Evolutionary conservation across 2,329 filamentous ascomycete genomes (phyloP).

Genomic region (Pyrenophora tritici-repentis): DNA sequence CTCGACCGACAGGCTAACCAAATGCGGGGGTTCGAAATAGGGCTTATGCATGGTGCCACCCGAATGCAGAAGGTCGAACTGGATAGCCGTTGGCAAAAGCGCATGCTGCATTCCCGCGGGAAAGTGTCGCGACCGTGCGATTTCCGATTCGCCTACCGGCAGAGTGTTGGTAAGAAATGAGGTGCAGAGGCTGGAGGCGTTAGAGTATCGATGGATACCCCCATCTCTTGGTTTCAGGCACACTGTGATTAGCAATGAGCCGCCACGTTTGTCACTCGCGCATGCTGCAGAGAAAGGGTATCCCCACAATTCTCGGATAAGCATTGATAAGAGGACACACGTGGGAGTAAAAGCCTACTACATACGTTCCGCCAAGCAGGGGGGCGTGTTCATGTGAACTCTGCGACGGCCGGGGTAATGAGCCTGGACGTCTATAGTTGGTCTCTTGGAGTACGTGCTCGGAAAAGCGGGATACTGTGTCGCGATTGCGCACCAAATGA

Average conservation of each 20-base stretch:
- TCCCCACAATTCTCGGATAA: slow-evolving; percentile 31
- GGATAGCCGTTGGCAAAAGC: slow-evolving; percentile 12
- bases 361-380: slow-evolving; percentile 31
- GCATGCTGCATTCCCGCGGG: slow-evolving; percentile 18
- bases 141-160: slow-evolving; percentile 12
- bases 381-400: slow-evolving; percentile 40
- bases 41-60: slow-evolving; percentile 10
- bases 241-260: slow-evolving; percentile 8
- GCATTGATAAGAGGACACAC: slow-evolving; percentile 39
- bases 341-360: slow-evolving; percentile 36
- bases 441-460: slow-evolving; percentile 16
- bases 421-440: slow-evolving; percentile 23
- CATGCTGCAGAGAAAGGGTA: slow-evolving; percentile 14
- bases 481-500: slow-evolving; percentile 7
- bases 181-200: not conserved
- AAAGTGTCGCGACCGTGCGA: slow-evolving; percentile 9
- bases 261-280: slow-evolving; percentile 7
- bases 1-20: slow-evolving; percentile 8
- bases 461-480: slow-evolving; percentile 10
- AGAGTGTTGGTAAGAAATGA: not conserved
- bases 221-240: slow-evolving; percentile 14
- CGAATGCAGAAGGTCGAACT: slow-evolving; percentile 24
- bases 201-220: not conserved
- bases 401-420: slow-evolving; percentile 25
- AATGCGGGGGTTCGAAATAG: not conserved